Conservation (phyloP, 2,329 filamentous ascomycete species). For the Aspergillus novofumigatus region DNA sequence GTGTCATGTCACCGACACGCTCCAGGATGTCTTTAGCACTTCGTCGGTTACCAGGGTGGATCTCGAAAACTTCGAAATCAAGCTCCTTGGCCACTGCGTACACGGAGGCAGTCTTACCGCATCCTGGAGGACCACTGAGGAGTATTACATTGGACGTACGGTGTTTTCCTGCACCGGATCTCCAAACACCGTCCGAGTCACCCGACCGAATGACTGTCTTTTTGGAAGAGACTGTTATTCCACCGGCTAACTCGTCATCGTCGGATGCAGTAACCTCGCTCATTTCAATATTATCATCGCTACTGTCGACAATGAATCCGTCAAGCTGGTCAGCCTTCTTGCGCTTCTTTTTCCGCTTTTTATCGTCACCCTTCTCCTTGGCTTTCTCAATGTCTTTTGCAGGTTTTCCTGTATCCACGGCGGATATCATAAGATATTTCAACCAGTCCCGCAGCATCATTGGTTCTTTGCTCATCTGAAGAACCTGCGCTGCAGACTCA, state of each 20-base stretch:
- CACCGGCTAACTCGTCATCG: constrained; percentile 39
- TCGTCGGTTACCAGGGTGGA: constrained; percentile 77
- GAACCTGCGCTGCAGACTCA: constrained; percentile 60
- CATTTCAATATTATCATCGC: constrained; percentile 68
- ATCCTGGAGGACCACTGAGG: constrained; percentile 82
- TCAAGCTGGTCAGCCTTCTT: constrained; percentile 69
- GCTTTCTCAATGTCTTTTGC: constrained; percentile 24
- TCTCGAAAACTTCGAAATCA: constrained; percentile 90
- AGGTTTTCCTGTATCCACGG: constrained; percentile 61
- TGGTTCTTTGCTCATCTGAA: constrained; percentile 70
- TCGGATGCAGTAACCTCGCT: constrained; percentile 64
- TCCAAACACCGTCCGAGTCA: constrained; percentile 34
- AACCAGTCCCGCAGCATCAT: constrained; percentile 76
- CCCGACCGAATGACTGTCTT: constrained; percentile 41
- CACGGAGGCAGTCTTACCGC: constrained; percentile 88
- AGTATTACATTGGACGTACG: constrained; percentile 69
- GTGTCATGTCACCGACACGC: constrained; percentile 92
- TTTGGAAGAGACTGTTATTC: constrained; percentile 32
- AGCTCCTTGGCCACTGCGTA: constrained; percentile 90
- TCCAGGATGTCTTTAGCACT: constrained; percentile 89
- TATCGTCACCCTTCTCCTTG: constrained; percentile 22
- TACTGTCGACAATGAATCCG: constrained; percentile 74
- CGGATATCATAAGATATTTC: constrained; percentile 66
- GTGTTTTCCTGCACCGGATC: constrained; percentile 44
- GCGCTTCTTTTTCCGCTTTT: constrained; percentile 54